Conservation (phyloP, 164 flowering plant genomes). For the Akebia trifoliata region DNA sequence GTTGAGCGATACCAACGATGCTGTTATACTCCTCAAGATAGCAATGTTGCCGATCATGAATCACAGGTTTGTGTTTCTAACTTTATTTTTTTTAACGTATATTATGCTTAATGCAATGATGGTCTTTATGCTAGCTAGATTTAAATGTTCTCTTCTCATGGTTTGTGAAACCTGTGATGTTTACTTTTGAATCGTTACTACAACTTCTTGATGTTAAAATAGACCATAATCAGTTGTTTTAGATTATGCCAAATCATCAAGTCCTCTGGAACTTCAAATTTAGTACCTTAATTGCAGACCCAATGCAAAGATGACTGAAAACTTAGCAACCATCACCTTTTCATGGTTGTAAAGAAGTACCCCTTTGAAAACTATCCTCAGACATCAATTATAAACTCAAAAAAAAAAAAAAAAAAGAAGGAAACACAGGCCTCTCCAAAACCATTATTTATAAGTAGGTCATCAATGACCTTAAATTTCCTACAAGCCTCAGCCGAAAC, state of each 20-base stretch:
- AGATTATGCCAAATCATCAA: not conserved
- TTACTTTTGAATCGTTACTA: not conserved
- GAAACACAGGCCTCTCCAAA: no score
- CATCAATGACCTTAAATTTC: no score
- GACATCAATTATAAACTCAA: no score
- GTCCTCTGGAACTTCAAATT: not conserved
- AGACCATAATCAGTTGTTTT: not conserved
- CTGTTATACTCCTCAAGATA: conserved; percentile 51
- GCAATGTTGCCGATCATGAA: conserved; percentile 39
- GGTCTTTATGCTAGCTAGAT: not conserved
- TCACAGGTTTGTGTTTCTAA: conserved; percentile 42
- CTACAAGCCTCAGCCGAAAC: no score
- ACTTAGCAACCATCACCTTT: no score
- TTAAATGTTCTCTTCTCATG: not conserved
- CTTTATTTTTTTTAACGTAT: not conserved
- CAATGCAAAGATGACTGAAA: no score
- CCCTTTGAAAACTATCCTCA: no score
- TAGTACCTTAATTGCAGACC: no score
- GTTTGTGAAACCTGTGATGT: no score
- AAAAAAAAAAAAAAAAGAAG: no score
- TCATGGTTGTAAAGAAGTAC: no score
- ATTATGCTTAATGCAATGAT: not conserved
- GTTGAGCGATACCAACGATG: conserved; percentile 76
- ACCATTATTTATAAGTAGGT: no score
- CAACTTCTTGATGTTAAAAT: not conserved